Percentiles rank a stretch among this genome's conserved stretches.
Evolutionary conservation across 2,329 filamentous ascomycete species (phyloP).

Genomic region (Colletotrichum sp.): DNA sequence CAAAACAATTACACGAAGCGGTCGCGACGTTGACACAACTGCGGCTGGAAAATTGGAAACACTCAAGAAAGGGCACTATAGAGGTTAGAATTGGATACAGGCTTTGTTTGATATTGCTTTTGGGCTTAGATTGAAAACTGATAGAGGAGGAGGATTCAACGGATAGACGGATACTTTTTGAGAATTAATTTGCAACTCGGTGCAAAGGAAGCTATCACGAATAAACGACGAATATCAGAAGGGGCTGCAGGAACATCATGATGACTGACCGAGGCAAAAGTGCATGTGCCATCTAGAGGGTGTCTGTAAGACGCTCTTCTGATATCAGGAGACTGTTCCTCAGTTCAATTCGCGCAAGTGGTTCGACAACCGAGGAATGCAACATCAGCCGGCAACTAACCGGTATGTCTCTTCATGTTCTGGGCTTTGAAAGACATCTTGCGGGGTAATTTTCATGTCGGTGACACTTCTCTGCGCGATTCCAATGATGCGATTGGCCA

Average conservation of each 20-base stretch:
- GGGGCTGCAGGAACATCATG: background rate
- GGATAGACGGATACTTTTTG: background rate
- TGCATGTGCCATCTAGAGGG: background rate
- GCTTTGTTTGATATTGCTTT: background rate
- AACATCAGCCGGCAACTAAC: background rate
- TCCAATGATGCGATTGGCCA: background rate
- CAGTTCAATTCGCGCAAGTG: background rate
- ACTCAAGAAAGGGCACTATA: background rate
- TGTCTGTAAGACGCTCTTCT: background rate
- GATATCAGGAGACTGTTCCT: background rate
- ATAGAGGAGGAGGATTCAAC: background rate
- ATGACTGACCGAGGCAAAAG: background rate
- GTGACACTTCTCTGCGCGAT: background rate
- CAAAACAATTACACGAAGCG: background rate
- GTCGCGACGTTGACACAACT: background rate
- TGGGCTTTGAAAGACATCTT: background rate
- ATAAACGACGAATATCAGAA: background rate
- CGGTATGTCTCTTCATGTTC: background rate
- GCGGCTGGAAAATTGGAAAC: background rate
- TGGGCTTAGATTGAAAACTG: background rate
- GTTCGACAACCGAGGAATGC: background rate
- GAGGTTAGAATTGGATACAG: background rate
- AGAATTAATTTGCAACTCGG: background rate
- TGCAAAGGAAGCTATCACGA: background rate
- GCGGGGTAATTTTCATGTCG: background rate